Percentiles rank a stretch among this genome's conserved stretches.
Conservation (phyloP, 2,329 filamentous ascomycete species). For the Dactylellina haptotyla region DNA sequence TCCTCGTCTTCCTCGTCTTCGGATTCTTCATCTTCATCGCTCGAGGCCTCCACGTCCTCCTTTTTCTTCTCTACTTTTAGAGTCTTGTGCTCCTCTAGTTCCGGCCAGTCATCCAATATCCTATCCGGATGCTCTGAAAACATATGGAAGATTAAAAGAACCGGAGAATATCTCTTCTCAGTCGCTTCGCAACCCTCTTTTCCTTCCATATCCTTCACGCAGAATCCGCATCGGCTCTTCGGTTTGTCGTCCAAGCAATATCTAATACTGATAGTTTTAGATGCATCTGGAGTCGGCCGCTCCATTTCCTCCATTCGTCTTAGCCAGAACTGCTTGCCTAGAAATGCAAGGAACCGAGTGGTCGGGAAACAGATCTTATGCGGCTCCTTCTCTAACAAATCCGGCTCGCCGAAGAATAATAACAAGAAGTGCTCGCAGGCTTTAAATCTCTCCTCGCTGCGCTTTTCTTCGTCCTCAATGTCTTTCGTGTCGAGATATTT, state of each 20-base stretch:
- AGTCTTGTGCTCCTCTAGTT: not conserved
- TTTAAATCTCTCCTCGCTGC: conserved; percentile 9
- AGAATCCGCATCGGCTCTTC: conserved; percentile 26
- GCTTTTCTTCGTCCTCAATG: not conserved
- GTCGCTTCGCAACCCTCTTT: not conserved
- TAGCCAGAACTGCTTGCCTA: conserved; percentile 18
- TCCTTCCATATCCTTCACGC: not conserved
- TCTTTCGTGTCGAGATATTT: conserved; percentile 23
- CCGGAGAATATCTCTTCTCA: conserved; percentile 19
- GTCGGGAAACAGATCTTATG: conserved; percentile 26
- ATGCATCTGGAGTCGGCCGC: not conserved
- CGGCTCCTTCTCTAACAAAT: not conserved
- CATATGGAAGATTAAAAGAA: conserved; percentile 41
- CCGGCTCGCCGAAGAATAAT: conserved; percentile 31
- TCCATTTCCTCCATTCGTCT: conserved; percentile 23
- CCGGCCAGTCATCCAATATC: conserved; percentile 24
- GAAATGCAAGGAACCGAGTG: conserved; percentile 24
- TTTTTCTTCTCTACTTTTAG: not conserved
- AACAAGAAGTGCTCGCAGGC: conserved; percentile 24
- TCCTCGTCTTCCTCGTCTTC: not conserved
- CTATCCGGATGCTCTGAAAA: conserved; percentile 16
- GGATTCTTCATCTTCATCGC: too few species aligned
- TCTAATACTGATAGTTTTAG: not conserved
- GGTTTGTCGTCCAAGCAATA: conserved; percentile 27
- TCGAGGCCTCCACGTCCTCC: not conserved